These are phyloP conservation scores for Globisporangium alternatum DNA, from an alignment of 352 stramenopile species.

Conservation along the genomic window DNA sequence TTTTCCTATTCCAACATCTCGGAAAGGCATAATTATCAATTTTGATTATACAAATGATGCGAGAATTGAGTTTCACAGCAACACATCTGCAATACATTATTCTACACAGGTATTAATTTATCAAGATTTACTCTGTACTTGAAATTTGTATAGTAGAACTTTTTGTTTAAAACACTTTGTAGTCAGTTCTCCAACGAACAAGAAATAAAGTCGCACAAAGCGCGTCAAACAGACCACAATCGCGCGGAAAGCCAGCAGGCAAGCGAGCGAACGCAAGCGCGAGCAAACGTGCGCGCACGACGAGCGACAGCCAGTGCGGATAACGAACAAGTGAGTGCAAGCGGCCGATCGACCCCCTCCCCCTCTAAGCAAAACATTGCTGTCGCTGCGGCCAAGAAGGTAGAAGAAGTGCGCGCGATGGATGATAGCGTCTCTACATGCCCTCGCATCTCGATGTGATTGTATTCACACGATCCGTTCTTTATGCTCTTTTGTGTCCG, in stretches of 20 bases:
- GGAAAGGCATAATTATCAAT: too few species aligned
- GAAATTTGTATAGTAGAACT: conserved; percentile 1
- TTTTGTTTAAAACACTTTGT: conserved; percentile 3
- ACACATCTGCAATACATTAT: background rate
- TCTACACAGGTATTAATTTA: background rate
- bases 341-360: background rate
- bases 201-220: background rate
- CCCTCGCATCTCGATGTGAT: background rate
- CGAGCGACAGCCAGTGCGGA: conserved; percentile 3
- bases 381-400: background rate
- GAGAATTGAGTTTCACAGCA: too few species aligned
- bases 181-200: conserved; percentile 1
- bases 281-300: background rate
- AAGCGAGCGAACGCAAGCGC: background rate
- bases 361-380: background rate
- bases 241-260: conserved; percentile 3
- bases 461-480: background rate
- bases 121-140: background rate
- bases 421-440: conserved; percentile 2
- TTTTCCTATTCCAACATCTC: too few species aligned
- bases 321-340: conserved; percentile 8
- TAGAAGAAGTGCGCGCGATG: conserved; percentile 2
- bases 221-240: conserved; percentile 5
- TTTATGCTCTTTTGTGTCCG: background rate
- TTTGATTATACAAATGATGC: too few species aligned